Evolutionary conservation across 2,329 filamentous ascomycete genomes (phyloP), one percentile per base, ranked within the genome.

Genomic region (Daldinia eschscholtzii): DNA sequence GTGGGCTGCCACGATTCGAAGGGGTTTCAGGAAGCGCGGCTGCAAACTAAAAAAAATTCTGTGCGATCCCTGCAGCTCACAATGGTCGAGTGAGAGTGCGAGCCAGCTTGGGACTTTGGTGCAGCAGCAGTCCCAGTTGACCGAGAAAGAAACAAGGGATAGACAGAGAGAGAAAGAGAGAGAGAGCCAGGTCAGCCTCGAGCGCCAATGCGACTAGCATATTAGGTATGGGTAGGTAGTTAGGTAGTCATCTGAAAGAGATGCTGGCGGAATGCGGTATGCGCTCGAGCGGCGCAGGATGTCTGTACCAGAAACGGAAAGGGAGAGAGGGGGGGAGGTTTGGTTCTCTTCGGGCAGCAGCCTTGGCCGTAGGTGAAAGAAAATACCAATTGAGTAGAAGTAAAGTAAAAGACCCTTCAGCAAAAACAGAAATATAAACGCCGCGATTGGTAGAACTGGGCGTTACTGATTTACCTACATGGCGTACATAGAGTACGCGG

Each of bases 221-320:
- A n/a, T 9, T 6, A 23, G 20, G 20, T 23, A 23, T 23, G 20
- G 20, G 20, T 23, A 23, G 5, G 33, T 10, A 35, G n/a, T n/a
- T n/a, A 35, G 7, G 33, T 61, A 63, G 66, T 71, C 66, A 67
- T 60, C 63, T 44, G 60, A 55, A 48, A 33, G 20, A 52, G 4
- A 52, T 52, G 46, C 46, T 52, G 46, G 28, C n/a, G 46, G n/a
- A 52, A 33, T 52, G 15, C 46, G 15, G 26, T 33, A 61, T 66
- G 70, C 61, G 57, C 35, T 39, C 15, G 23, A 33, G 64, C 59
- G 63, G 61, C 64, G 35, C 61, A 64, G 67, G 4, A 52, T 52
- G 26, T 28, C 46, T 9, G 46, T 52, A 18, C 15, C 15, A 18
- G 46, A 30, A 9, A 50, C 12, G 23, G 23, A 37, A 35, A 13